Conservation (phyloP, 257 asterid species). For the Cruciata laevipes region DNA sequence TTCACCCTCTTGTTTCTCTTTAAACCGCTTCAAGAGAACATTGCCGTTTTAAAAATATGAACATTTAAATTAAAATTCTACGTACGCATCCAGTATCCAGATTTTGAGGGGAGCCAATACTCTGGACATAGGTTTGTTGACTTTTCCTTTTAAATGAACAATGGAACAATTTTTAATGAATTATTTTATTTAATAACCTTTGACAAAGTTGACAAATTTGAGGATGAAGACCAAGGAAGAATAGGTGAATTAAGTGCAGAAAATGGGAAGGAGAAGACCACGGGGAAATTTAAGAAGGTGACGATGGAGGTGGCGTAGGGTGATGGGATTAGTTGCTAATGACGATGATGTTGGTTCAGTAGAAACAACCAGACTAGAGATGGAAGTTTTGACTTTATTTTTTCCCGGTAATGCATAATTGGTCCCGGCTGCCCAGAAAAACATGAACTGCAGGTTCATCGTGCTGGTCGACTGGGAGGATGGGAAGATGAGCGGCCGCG, state of each 20-base stretch:
- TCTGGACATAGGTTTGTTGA: conserved; percentile 38
- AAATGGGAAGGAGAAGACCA: neutral
- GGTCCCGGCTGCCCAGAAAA: too few relatives aligned
- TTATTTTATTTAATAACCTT: neutral
- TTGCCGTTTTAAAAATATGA: conserved; percentile 43
- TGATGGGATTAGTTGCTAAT: conserved; percentile 1
- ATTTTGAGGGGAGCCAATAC: conserved; percentile 21
- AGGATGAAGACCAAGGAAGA: neutral
- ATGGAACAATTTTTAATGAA: neutral
- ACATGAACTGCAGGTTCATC: too few relatives aligned
- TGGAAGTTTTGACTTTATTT: conserved; percentile 4
- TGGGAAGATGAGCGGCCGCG: too few relatives aligned
- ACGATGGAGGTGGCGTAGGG: conserved; percentile 8
- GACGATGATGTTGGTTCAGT: neutral
- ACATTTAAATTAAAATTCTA: neutral
- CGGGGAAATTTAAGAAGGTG: neutral
- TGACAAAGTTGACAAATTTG: conserved; percentile 1
- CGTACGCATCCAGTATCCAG: too few relatives aligned
- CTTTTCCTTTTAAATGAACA: conserved; percentile 21
- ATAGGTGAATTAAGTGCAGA: neutral
- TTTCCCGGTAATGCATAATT: conserved; percentile 2
- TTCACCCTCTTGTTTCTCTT: conserved; percentile 58
- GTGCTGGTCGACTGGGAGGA: too few relatives aligned
- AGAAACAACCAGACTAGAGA: neutral
- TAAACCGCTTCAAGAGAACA: conserved; percentile 46